Percentiles rank a stretch among this genome's conserved stretches.
These are phyloP conservation scores for Dictyostelium firmibasis DNA, from an alignment of 78 protist genomes.

Conservation along the genomic window DNA sequence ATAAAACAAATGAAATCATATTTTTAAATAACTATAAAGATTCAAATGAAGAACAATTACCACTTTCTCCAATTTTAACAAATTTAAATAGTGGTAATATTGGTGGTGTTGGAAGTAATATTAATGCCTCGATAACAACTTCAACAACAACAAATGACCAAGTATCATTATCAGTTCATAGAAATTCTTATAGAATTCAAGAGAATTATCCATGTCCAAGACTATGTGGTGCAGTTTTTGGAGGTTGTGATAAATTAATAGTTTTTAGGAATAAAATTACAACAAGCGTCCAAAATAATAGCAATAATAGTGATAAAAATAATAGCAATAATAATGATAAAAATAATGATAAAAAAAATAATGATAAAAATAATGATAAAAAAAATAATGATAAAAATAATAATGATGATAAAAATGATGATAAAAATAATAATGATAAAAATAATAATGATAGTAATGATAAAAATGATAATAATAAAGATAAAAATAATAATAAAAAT, in stretches of 20 bases:
- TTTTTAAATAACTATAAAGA: slow-evolving; percentile 37
- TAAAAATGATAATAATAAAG: too few species aligned
- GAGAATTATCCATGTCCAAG: slow-evolving; percentile 74
- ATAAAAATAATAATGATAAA: too few species aligned
- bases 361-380: too few species aligned
- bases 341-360: too few species aligned
- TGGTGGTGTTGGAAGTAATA: neutral
- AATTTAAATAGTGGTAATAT: neutral
- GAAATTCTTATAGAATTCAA: neutral
- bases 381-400: too few species aligned
- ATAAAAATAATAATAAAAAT: too few species aligned
- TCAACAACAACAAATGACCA: neutral
- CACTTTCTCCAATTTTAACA: slow-evolving; percentile 8
- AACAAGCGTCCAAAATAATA: neutral
- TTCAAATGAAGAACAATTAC: slow-evolving; percentile 16
- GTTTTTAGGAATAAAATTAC: slow-evolving; percentile 20
- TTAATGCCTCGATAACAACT: neutral
- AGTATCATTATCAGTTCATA: slow-evolving; percentile 18
- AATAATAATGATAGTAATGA: neutral
- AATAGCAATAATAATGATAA: too few species aligned
- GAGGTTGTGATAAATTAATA: slow-evolving; percentile 28
- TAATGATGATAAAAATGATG: too few species aligned
- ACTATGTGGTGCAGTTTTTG: slow-evolving; percentile 72
- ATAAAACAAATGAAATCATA: slow-evolving; percentile 9
- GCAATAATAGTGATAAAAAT: neutral